Base-by-base conservation (phyloP, 2,329 filamentous ascomycete genomes). In the Dactylellina drechsleri region DNA sequence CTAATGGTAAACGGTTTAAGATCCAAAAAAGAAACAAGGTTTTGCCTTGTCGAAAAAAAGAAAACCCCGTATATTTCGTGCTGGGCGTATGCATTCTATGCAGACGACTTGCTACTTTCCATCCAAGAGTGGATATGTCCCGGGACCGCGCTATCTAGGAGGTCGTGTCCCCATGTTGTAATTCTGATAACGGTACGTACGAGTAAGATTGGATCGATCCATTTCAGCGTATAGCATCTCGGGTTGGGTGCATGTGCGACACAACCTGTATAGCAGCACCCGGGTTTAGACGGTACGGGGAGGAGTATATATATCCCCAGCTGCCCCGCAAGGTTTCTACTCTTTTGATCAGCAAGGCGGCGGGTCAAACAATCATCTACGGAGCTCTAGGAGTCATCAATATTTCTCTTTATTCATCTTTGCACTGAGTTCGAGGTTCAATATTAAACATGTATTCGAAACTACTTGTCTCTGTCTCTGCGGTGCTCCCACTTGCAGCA, bases 361-460 rank as follows among this genome's bases (percentile, higher is more conserved):
- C 43, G 43, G 16, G 18, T 15, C 26, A 40, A 56, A 18, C 7
- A 56, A 41, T 13, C 31, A 56, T 16, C 15, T 56, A 40, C 15
- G 4, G 12, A 56, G 26, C 15, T 16, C 40, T 28, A 16, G 18
- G 50, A n/a, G 43, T 15, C n/a, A 47, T 47, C 31, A 5, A 5
- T 36, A 2, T 36, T 36, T 36, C 31, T 36, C 10, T 10, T 12
- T 47, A 5, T 47, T 47, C 13, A 13, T 47, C 43, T 47, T 16
- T 47, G 13, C 1, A 47, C 13, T 10, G 31, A 10, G 31, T 36
- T 36, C 6, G 31, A 36, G 5, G 10, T 36, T n/a, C 43, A 13
- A 47, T 47, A 47, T 12, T 6, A 13, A 45, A 20, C 8, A 75
- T 75, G 71, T 40, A 75, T 23, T 75, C 71, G 13, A 45, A 49